Conservation (phyloP, 208 protist species). For the Porcisia deanei region DNA sequence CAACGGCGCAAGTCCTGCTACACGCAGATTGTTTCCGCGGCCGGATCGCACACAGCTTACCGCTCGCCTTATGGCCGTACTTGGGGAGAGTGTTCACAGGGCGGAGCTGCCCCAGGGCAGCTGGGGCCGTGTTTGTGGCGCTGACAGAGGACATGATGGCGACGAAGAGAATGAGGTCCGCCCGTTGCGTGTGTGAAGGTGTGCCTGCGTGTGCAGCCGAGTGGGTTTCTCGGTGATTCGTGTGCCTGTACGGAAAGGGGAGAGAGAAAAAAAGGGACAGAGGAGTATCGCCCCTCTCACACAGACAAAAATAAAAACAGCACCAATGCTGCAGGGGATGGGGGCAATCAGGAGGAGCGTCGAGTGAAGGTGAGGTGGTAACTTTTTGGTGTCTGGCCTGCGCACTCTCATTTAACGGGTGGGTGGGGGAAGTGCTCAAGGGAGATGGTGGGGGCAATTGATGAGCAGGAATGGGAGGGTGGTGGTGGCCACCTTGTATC, state of each 20-base stretch:
- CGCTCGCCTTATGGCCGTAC: background rate
- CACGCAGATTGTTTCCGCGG: background rate
- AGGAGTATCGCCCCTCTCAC: too few relatives aligned
- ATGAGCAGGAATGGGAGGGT: background rate
- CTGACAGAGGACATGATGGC: background rate
- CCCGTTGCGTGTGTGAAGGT: background rate
- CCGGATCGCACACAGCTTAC: background rate
- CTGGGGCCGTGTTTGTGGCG: background rate
- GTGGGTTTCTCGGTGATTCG: background rate
- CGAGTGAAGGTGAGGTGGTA: background rate
- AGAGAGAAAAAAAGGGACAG: background rate
- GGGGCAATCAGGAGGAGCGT: background rate
- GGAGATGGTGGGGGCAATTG: background rate
- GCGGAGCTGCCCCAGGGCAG: background rate
- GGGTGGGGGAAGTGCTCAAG: background rate
- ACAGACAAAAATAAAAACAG: too few relatives aligned
- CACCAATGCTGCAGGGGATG: background rate
- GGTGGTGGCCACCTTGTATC: too few relatives aligned
- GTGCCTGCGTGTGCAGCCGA: background rate
- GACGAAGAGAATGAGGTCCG: background rate
- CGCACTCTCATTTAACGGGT: background rate
- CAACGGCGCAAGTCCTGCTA: background rate
- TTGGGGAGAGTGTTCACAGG: background rate
- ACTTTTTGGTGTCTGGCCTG: background rate
- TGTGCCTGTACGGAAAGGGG: background rate